Conservation (phyloP, 2,329 filamentous ascomycete genomes). For the Fusarium duplospermum region DNA sequence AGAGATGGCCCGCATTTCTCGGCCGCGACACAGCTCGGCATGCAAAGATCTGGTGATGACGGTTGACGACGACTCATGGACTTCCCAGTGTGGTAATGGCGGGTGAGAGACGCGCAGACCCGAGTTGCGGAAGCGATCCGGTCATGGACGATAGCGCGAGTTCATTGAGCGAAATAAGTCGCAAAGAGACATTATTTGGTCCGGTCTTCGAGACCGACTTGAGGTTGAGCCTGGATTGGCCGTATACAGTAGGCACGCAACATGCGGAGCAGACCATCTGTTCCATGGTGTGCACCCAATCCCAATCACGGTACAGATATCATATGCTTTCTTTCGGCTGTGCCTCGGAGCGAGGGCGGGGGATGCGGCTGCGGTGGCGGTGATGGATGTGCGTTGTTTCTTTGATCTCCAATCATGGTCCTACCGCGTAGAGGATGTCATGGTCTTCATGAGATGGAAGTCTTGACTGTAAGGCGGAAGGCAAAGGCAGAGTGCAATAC, state of each 20-base stretch:
- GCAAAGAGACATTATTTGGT: constrained; percentile 11
- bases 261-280: constrained; percentile 9
- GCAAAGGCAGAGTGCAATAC: background rate
- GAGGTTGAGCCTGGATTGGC: constrained; percentile 18
- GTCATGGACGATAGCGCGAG: constrained; percentile 20
- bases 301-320: constrained; percentile 19
- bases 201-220: constrained; percentile 13
- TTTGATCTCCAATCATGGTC: constrained; percentile 18
- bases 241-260: constrained; percentile 3
- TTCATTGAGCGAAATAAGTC: constrained; percentile 21
- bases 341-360: constrained; percentile 36
- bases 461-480: constrained; percentile 1
- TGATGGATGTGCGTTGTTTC: constrained; percentile 37
- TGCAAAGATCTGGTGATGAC: constrained; percentile 38
- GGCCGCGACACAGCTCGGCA: constrained; percentile 24
- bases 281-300: constrained; percentile 24
- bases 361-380: constrained; percentile 21
- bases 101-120: constrained; percentile 20
- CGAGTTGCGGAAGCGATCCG: constrained; percentile 25
- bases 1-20: constrained; percentile 10
- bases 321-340: constrained; percentile 41
- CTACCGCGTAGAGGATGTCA: constrained; percentile 5
- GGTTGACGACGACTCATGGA: constrained; percentile 16
- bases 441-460: constrained; percentile 8
- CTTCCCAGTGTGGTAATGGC: constrained; percentile 14